Evolutionary conservation across 2,329 filamentous ascomycete genomes (phyloP).

Genomic region (Clarireedia sp.): DNA sequence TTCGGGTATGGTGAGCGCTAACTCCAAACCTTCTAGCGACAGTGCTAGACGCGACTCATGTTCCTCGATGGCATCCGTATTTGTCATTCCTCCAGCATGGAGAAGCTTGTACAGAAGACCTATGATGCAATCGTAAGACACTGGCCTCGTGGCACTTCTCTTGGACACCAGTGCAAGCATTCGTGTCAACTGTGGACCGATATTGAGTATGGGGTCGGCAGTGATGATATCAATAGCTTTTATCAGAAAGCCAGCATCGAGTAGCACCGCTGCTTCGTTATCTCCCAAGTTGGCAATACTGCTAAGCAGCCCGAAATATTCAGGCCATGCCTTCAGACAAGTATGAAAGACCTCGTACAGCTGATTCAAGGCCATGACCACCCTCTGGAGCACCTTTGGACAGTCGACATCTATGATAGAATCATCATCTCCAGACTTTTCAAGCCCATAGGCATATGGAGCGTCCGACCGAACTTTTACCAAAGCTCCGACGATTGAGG

Average conservation of each 20-base stretch:
- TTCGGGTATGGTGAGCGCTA: conserved; percentile 39
- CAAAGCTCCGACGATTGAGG: conserved; percentile 46
- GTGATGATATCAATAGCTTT: conserved; percentile 32
- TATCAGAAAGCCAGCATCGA: conserved; percentile 53
- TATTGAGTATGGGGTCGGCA: conserved; percentile 24
- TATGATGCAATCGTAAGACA: conserved; percentile 47
- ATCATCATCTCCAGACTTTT: conserved; percentile 21
- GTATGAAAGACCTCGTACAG: conserved; percentile 58
- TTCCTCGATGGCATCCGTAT: neutral
- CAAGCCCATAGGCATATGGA: conserved; percentile 40
- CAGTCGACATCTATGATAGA: conserved; percentile 22
- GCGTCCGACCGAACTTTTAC: conserved; percentile 41
- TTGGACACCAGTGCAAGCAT: conserved; percentile 46
- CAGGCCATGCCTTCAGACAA: conserved; percentile 61
- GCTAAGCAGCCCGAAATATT: conserved; percentile 65
- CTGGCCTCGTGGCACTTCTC: conserved; percentile 41
- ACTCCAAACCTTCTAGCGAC: conserved; percentile 20
- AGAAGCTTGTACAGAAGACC: conserved; percentile 36
- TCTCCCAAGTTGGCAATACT: conserved; percentile 56
- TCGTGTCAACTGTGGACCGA: conserved; percentile 42
- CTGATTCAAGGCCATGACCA: conserved; percentile 41
- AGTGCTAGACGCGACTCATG: neutral
- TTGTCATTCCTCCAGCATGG: conserved; percentile 19
- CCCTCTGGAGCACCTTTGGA: conserved; percentile 23
- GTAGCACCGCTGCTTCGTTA: conserved; percentile 48